Base-by-base conservation (phyloP, 805 yeast species). In the Sugiyamaella chiloensis region DNA sequence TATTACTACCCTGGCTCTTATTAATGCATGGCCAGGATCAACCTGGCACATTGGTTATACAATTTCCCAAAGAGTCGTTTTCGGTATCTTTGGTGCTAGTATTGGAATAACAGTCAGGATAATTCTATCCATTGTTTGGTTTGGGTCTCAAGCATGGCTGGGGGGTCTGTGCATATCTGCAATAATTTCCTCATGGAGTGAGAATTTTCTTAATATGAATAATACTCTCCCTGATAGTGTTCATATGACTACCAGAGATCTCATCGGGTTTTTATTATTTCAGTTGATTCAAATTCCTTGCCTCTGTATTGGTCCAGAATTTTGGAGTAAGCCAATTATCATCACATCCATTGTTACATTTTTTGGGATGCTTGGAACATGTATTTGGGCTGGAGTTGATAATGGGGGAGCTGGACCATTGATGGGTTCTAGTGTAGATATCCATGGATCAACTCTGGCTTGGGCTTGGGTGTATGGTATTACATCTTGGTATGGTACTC, bases 21-120 rank as follows among this genome's bases (percentile, higher is more conserved):
- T 68, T 9, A 74, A 73, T 50, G 75, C 77, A 24, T 67, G 69
- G 56, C 73, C 71, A 12, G 81, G 81, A 26, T 69, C 74, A 3
- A 40, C 24, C 4, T 44, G 44, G 46, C 80, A 74, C 56, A 65
- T 76, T 40, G 79, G 80, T 1, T 76, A 67, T 54, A 71, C 80
- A 5, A 65, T 76, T 12, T 66, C 65, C 47, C 65, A 69, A 21
- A 60, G 80, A 43, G 65, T 69, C 41, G 62, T 73, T 0, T 75
- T 73, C 61, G 81, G 81, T 9, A 64, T 73, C 20, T 61, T 65
- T 53, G 78, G 79, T 2, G 67, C 76, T 2, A 62, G 56, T 35
- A 45, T 75, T 11, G 52, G 52, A 2, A 48, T 48, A 5, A 12
- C 36, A 21, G 31, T 48, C 14, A 14, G 81, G 58, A 67, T 71